Percentiles rank a stretch among this genome's conserved stretches.
Evolutionary conservation across 345 rosid genomes (phyloP).

Genomic region (Odontarrhena argentea): DNA sequence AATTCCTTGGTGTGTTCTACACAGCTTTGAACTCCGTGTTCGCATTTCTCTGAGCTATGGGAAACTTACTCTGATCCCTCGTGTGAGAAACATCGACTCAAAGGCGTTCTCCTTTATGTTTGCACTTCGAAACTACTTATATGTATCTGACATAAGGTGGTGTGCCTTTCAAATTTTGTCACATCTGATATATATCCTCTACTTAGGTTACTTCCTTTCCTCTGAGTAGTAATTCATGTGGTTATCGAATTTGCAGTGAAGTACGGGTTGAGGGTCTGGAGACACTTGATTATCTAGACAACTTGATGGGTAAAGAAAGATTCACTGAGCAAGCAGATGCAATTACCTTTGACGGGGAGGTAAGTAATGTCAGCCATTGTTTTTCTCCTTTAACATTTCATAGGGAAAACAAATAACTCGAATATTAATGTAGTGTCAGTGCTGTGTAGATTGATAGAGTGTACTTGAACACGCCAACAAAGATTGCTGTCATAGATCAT

Average conservation of each 20-base stretch:
- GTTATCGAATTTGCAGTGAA: slow-evolving; percentile 69
- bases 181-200: slow-evolving; percentile 6
- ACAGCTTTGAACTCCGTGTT: slow-evolving; percentile 91
- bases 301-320: slow-evolving; percentile 64
- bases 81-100: slow-evolving; percentile 85
- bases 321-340: slow-evolving; percentile 98
- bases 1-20: slow-evolving; percentile 15
- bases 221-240: slow-evolving; percentile 9
- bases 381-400: not conserved
- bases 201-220: not conserved
- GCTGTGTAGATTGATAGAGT: slow-evolving; percentile 68
- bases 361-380: slow-evolving; percentile 34
- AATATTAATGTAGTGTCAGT: slow-evolving; percentile 12
- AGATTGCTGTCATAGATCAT: slow-evolving; percentile 93
- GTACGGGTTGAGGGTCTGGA: slow-evolving; percentile 97
- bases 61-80: slow-evolving; percentile 86
- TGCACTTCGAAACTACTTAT: slow-evolving; percentile 69
- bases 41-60: slow-evolving; percentile 74
- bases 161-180: slow-evolving; percentile 33
- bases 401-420: not conserved
- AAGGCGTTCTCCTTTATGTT: slow-evolving; percentile 83
- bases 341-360: slow-evolving; percentile 93
- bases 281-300: slow-evolving; percentile 92
- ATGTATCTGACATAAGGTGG: slow-evolving; percentile 96
- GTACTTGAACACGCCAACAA: slow-evolving; percentile 86